Conservation (phyloP, 345 rosid species). For the Eucalyptus coolabah region DNA sequence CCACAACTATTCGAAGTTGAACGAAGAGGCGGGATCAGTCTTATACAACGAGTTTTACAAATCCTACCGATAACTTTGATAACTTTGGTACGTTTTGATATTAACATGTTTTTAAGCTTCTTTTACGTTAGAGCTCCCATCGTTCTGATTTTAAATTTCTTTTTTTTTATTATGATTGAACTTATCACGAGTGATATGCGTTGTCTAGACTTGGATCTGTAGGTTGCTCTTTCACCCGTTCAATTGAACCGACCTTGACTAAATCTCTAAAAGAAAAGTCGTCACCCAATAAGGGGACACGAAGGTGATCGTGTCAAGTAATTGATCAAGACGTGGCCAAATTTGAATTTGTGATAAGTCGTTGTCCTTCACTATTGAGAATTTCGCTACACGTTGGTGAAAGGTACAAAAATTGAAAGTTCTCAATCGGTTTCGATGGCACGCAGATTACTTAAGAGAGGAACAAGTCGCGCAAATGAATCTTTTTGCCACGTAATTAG, state of each 20-base stretch:
- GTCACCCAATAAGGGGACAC: not conserved
- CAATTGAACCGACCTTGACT: not conserved
- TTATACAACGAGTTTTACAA: not conserved
- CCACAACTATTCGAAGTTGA: not conserved
- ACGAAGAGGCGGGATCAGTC: not conserved
- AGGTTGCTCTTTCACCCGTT: not conserved
- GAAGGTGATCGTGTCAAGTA: not conserved
- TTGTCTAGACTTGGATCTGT: not conserved
- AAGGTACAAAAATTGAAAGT: not conserved
- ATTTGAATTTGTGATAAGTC: not conserved
- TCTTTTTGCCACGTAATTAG: not conserved
- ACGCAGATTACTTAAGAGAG: not conserved
- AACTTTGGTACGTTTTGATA: not conserved
- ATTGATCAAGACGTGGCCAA: not conserved
- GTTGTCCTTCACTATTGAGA: not conserved
- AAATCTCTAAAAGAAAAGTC: not conserved
- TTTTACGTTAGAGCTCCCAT: not conserved
- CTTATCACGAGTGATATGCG: not conserved
- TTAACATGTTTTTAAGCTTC: not conserved
- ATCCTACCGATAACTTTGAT: not conserved
- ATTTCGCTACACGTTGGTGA: not conserved
- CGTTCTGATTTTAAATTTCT: not conserved
- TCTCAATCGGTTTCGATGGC: not conserved
- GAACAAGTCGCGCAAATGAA: not conserved
- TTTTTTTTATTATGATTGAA: not conserved